These are phyloP conservation scores for Pichia deserticola DNA, from an alignment of 805 yeast species.

Conservation along the genomic window DNA sequence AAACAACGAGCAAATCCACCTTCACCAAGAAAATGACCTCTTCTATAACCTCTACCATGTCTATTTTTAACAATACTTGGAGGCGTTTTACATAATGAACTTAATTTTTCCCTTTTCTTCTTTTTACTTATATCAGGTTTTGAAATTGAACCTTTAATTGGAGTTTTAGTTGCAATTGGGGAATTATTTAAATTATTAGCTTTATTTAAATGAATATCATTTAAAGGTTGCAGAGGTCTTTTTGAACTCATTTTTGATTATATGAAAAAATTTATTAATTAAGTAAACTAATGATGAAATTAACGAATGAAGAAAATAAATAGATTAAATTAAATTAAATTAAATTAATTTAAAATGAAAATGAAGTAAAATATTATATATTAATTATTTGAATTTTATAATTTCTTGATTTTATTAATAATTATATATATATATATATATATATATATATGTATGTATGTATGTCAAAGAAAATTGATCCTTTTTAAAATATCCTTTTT, in stretches of 20 bases:
- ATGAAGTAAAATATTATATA: too few relatives aligned
- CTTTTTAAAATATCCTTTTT: too few relatives aligned
- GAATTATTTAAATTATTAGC: slow-evolving; percentile 20
- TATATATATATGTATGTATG: too few relatives aligned
- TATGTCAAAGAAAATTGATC: too few relatives aligned
- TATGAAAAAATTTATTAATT: not conserved
- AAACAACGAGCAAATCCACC: slow-evolving; percentile 99
- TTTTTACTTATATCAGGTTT: slow-evolving; percentile 31
- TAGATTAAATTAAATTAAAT: too few relatives aligned
- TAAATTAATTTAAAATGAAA: too few relatives aligned
- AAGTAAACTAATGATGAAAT: not conserved
- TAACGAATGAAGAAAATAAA: not conserved
- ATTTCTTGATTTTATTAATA: too few relatives aligned
- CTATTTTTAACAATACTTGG: slow-evolving; percentile 87
- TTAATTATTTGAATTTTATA: too few relatives aligned
- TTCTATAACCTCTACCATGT: slow-evolving; percentile 78
- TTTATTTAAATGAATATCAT: slow-evolving; percentile 45
- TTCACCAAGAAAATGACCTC: slow-evolving; percentile 90
- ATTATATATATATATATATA: too few relatives aligned
- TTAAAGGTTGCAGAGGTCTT: slow-evolving; percentile 47
- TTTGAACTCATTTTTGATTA: slow-evolving; percentile 20
- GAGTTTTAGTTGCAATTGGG: slow-evolving; percentile 28
- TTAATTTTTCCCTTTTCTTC: slow-evolving; percentile 82
- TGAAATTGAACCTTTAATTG: slow-evolving; percentile 32
- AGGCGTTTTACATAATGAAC: slow-evolving; percentile 92